A percentile compares a stretch with the other conserved stretches of the same genome.
Conservation (phyloP, 2,329 filamentous ascomycete species). For the Sclerotinia trifoliorum region DNA sequence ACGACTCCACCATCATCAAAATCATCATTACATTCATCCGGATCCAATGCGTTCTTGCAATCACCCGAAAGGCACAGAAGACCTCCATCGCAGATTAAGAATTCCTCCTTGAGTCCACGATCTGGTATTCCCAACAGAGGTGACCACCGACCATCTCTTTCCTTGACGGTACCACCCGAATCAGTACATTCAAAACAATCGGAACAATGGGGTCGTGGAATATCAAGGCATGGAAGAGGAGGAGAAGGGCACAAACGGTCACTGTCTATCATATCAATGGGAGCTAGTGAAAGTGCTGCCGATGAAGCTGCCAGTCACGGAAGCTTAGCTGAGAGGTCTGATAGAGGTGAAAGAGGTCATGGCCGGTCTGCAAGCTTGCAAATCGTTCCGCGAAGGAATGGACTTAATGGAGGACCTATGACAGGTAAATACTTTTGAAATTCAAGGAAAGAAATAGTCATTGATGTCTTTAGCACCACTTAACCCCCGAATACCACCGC, state of each 20-base stretch:
- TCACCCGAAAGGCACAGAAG: slow-evolving; percentile 36
- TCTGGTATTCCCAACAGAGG: slow-evolving; percentile 48
- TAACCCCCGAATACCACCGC: slow-evolving; percentile 40
- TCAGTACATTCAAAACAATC: slow-evolving; percentile 26
- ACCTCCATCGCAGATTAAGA: slow-evolving; percentile 41
- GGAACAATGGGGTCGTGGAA: slow-evolving; percentile 31
- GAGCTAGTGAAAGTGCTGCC: slow-evolving; percentile 47
- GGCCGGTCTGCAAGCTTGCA: slow-evolving; percentile 79
- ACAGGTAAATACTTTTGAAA: slow-evolving; percentile 41
- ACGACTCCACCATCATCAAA: slow-evolving; percentile 30
- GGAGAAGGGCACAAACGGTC: slow-evolving; percentile 71
- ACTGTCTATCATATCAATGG: slow-evolving; percentile 79
- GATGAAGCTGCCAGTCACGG: slow-evolving; percentile 40
- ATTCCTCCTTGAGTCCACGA: slow-evolving; percentile 49
- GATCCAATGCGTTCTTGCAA: slow-evolving; percentile 32
- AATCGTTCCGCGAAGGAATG: slow-evolving; percentile 55
- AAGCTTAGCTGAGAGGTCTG: slow-evolving; percentile 43
- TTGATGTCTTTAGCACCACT: slow-evolving; percentile 33
- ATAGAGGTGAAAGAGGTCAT: slow-evolving; percentile 63
- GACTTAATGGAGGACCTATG: slow-evolving; percentile 43
- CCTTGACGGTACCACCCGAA: slow-evolving; percentile 54
- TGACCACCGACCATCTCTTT: slow-evolving; percentile 63
- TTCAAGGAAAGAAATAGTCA: background rate
- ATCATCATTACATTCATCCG: slow-evolving; percentile 32
- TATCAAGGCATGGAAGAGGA: slow-evolving; percentile 30